Evolutionary conservation across 768 basidiomycete genomes (phyloP), one percentile per base, ranked within the genome.

Genomic region (Suillus subluteus): DNA sequence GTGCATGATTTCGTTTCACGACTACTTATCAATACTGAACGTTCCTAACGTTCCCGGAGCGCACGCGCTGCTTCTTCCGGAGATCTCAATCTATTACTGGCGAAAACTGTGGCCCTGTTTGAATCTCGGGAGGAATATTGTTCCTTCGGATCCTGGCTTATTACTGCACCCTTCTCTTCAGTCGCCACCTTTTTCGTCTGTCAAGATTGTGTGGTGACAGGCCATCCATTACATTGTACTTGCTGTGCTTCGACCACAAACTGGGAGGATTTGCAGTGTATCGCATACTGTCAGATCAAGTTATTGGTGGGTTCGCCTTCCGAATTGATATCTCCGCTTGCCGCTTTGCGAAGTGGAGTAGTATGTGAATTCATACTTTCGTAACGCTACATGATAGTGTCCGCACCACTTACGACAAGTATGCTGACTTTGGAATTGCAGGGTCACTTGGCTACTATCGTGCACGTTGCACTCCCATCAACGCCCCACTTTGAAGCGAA

Each of bases 1-100:
- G 40, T n/a, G 26, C 30, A 26, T 63, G 11, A 18, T 65, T 52
- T 40, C 56, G 40, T 12, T 50, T 64, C 26, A 46, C 46, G 30
- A 59, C 55, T 54, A 4, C 26, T 18, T 41, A 59, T 61, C 58
- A 37, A 37, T 37, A 61, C 43, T 32, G 59, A n/a, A 40, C 8
- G 41, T 48, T 62, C 68, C 69, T 71, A 26, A 26, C 26, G 63
- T 66, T 56, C 2, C 62, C 26, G 43, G 40, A 48, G 63, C 41
- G 67, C 75, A 54, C 52, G 71, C 70, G 71, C 66, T 77, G 68
- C 68, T 68, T 73, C 69, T 72, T 44, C 65, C 52, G 54, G 58
- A 16, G 46, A 50, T 62, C 35, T 56, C 55, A 13, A 38, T 56
- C 68, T 69, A 66, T 66, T 68, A 66, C 43, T 68, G 67, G 65